These are phyloP conservation scores for Debaryomyces udenii DNA, from an alignment of 1,139 yeast genomes.

Conservation along the genomic window DNA sequence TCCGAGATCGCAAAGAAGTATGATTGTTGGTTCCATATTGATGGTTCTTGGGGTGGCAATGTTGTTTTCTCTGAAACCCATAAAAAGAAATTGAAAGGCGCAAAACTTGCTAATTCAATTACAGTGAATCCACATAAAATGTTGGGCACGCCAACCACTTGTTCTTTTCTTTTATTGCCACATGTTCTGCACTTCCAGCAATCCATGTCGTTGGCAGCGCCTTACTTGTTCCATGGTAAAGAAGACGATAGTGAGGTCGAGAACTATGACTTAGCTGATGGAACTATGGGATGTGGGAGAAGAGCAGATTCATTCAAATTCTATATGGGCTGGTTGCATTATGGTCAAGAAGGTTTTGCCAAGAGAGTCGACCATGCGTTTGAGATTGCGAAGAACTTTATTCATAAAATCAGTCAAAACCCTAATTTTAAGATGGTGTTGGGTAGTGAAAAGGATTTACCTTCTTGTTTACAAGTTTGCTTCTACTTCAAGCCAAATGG, in stretches of 20 bases:
- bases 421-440: conserved; percentile 54
- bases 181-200: conserved; percentile 65
- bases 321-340: conserved; percentile 81
- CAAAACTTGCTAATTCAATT: conserved; percentile 71
- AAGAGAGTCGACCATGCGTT: conserved; percentile 74
- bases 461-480: conserved; percentile 84
- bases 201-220: conserved; percentile 78
- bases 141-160: conserved; percentile 89
- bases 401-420: conserved; percentile 38
- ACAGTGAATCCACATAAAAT: conserved; percentile 88
- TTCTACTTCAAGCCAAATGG: conserved; percentile 65
- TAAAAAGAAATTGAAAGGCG: conserved; percentile 54
- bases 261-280: conserved; percentile 81
- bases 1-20: conserved; percentile 55
- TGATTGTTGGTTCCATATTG: conserved; percentile 77
- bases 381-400: conserved; percentile 63
- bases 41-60: conserved; percentile 94
- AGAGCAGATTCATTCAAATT: conserved; percentile 81
- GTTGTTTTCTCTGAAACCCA: conserved; percentile 65
- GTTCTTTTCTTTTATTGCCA: conserved; percentile 77
- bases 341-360: conserved; percentile 62
- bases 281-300: conserved; percentile 93
- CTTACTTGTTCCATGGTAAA: conserved; percentile 76
- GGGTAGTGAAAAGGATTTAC: conserved; percentile 48
- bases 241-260: conserved; percentile 49